phyloP scores from a whole-genome alignment of 176 grass and related monocot species.

The Aegilops longissima region DNA sequence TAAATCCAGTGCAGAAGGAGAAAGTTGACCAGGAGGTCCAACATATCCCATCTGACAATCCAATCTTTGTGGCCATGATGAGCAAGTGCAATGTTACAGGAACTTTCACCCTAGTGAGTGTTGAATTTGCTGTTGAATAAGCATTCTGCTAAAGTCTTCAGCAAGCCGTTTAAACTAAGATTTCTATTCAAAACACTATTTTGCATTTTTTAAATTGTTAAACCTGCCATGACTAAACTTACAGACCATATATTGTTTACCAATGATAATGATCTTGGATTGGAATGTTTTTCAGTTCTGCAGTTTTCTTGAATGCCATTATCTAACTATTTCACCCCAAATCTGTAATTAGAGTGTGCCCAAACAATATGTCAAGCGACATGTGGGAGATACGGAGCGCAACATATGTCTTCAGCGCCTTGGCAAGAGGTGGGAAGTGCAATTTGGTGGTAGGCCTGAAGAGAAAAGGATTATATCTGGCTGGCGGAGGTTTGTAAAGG shows the following conservation, averaged over 20 bases:
- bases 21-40: slow-evolving; percentile 4
- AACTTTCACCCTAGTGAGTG: not conserved
- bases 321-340: not conserved
- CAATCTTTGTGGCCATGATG: slow-evolving; percentile 14
- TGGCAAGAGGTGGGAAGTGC: not conserved
- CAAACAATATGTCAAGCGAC: not conserved
- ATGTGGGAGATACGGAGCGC: not conserved
- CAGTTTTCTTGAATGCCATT: not conserved
- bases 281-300: not conserved
- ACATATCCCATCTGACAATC: not conserved
- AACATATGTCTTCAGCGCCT: not conserved
- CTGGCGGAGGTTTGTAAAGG: not conserved
- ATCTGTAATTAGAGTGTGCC: not conserved
- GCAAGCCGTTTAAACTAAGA: not conserved
- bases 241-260: not conserved
- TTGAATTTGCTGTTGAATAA: not conserved
- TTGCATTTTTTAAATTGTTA: not conserved
- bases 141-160: not conserved
- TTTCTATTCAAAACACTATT: not conserved
- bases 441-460: not conserved
- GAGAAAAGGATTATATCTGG: not conserved
- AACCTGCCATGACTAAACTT: not conserved
- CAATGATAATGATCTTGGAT: not conserved
- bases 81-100: not conserved
- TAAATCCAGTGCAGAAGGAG: slow-evolving; percentile 2